phyloP scores from a whole-genome alignment of 208 protist species.

The Polymyxa betae region DNA sequence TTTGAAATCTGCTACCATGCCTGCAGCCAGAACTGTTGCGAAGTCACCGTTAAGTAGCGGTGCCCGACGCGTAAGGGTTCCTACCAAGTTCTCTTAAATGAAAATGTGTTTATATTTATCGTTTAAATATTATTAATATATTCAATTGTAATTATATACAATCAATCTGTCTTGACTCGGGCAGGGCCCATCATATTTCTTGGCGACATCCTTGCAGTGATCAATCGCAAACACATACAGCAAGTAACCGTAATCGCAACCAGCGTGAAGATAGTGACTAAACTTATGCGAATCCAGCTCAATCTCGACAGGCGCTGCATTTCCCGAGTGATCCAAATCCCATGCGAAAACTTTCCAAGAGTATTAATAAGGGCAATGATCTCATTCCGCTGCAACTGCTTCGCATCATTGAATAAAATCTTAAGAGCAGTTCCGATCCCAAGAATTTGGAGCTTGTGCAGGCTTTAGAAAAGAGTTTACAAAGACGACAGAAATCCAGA shows the following conservation, averaged over 20 bases:
- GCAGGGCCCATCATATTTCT: too few relatives aligned
- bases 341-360: slow-evolving; percentile 55
- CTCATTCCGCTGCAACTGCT: slow-evolving; percentile 34
- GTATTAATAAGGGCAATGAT: slow-evolving; percentile 56
- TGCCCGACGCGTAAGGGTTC: background rate
- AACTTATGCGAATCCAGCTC: background rate
- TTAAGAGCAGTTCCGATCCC: slow-evolving; percentile 53
- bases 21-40: background rate
- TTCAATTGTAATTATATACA: too few relatives aligned
- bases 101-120: background rate
- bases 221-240: background rate
- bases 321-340: background rate
- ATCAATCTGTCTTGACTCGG: too few relatives aligned
- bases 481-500: background rate
- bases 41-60: too few relatives aligned
- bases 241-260: background rate
- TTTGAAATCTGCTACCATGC: background rate
- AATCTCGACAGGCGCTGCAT: slow-evolving; percentile 25
- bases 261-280: background rate
- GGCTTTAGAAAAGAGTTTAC: background rate
- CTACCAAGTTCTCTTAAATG: too few relatives aligned
- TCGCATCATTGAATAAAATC: slow-evolving; percentile 47
- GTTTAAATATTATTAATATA: slow-evolving; percentile 16
- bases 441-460: slow-evolving; percentile 29
- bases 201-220: too few relatives aligned